Base-by-base conservation (phyloP, 1,284 basidiomycete genomes). In the Anthracocystis panici-leucophaei region DNA sequence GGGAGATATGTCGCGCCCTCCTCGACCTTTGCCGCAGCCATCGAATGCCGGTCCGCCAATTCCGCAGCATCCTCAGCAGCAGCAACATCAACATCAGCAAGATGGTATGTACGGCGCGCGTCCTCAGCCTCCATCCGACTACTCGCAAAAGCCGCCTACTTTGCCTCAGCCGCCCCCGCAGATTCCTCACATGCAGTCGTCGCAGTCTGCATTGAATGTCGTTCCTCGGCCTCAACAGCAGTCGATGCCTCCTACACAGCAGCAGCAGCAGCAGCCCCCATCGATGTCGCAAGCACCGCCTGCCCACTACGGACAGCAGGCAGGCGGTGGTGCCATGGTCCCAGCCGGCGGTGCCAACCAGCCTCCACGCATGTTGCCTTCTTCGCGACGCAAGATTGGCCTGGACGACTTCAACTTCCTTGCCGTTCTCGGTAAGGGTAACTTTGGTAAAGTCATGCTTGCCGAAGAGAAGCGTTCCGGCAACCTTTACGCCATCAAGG, bases 371-470 rank as follows among this genome's bases (percentile, higher is more conserved):
- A 76, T 76, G 62, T 69, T 74, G 9, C 77, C 77, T 12, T 84
- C 83, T 23, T 78, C 81, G 52, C 91, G 91, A 86, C 90, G 94
- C 61, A 96, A 95, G 87, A 93, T 99, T 74, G 94, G 95, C 0
- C 88, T 99, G 46, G 95, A 99, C 86, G 97, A 99, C 86, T 99
- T 99, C 89, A 99, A 99, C 86, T 99, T 99, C 89, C 88, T 99
- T 57, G 95, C 97, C 21, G 97, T 99, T 8, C 90, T 99, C 33
- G 97, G 97, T 65, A 99, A 99, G 87, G 97, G 97, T 84, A 99
- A 99, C 87, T 99, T 99, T 82, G 97, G 97, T 64, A 99, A 99
- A 87, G 97, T 99, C 87, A 99, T 99, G 97, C 88, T 99, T 61
- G 97, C 97, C 20, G 97, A 99, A 87, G 97, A 99, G 88, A 99